These are phyloP conservation scores for Cytospora schulzeri DNA, from an alignment of 2,329 filamentous ascomycete genomes.

Conservation along the genomic window DNA sequence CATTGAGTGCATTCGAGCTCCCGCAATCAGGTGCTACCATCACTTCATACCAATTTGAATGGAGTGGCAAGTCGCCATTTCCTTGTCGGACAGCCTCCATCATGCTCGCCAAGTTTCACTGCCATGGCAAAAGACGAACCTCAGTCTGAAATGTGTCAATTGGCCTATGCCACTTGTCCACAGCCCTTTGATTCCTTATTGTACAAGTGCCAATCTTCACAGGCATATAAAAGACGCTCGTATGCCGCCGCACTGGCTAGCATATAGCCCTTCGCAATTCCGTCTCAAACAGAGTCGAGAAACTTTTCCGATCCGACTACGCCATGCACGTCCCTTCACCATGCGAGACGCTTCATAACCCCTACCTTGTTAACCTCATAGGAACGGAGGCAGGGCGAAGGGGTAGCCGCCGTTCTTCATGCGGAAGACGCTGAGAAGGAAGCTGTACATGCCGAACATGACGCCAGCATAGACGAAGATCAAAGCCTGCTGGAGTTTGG, in stretches of 20 bases:
- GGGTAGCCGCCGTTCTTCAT: slow-evolving; percentile 95
- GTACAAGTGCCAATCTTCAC: not conserved
- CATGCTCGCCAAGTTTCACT: not conserved
- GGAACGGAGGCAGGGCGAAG: slow-evolving; percentile 90
- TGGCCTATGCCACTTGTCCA: not conserved
- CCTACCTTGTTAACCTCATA: slow-evolving; percentile 40
- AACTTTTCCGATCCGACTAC: not conserved
- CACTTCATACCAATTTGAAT: not conserved
- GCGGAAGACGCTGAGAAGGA: slow-evolving; percentile 90
- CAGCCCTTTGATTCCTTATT: not conserved
- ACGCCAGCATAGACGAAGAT: slow-evolving; percentile 78
- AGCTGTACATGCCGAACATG: slow-evolving; percentile 85
- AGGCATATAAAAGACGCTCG: not conserved
- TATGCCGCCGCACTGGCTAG: not conserved
- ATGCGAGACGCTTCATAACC: not conserved
- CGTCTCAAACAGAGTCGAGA: not conserved
- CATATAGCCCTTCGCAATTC: not conserved
- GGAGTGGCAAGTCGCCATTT: not conserved
- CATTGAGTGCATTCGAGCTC: not conserved
- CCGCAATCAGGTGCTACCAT: not conserved
- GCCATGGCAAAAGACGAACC: not conserved
- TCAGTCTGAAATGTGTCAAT: not conserved
- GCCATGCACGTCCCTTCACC: not conserved
- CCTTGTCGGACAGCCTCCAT: not conserved
- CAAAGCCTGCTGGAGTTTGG: slow-evolving; percentile 76